Conservation (phyloP, 2,329 filamentous ascomycete genomes). For the Huntiella decipiens region DNA sequence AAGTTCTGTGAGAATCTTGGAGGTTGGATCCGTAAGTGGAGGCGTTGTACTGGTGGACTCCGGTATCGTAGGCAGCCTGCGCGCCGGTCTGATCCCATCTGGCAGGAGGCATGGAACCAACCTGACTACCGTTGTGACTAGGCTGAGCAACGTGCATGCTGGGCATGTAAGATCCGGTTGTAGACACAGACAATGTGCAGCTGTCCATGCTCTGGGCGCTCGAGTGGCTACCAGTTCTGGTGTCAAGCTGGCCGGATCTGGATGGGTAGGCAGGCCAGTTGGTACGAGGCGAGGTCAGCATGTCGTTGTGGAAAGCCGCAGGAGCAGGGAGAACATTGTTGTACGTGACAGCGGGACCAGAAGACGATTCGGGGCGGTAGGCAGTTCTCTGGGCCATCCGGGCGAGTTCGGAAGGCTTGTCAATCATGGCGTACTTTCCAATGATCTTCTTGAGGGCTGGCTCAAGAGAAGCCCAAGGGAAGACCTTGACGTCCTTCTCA, state of each 20-base stretch:
- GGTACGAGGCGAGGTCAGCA: not conserved
- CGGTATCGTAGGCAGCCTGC: constrained; percentile 20
- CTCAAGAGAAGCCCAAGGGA: constrained; percentile 80
- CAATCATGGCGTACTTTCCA: constrained; percentile 51
- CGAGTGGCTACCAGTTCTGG: not conserved
- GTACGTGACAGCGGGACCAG: not conserved
- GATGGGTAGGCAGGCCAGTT: not conserved
- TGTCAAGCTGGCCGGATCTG: not conserved
- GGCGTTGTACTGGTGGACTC: constrained; percentile 19
- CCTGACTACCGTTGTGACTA: not conserved
- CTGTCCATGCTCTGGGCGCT: constrained; percentile 17
- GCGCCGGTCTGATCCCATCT: constrained; percentile 23
- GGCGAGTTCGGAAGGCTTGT: not conserved
- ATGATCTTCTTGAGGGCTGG: constrained; percentile 94
- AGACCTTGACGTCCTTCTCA: constrained; percentile 98
- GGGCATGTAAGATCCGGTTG: constrained; percentile 20
- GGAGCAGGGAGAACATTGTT: not conserved
- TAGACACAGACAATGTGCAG: constrained; percentile 16
- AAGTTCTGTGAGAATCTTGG: not conserved
- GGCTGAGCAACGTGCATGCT: constrained; percentile 19
- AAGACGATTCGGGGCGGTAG: not conserved
- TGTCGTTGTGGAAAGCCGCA: not conserved
- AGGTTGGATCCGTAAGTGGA: constrained; percentile 24
- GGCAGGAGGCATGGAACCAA: not conserved
- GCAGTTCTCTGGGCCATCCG: not conserved